A percentile compares a stretch with the other conserved stretches of the same genome.
phyloP scores from a whole-genome alignment of 495 filamentous ascomycete species.

The Penicillium chermesinum region DNA sequence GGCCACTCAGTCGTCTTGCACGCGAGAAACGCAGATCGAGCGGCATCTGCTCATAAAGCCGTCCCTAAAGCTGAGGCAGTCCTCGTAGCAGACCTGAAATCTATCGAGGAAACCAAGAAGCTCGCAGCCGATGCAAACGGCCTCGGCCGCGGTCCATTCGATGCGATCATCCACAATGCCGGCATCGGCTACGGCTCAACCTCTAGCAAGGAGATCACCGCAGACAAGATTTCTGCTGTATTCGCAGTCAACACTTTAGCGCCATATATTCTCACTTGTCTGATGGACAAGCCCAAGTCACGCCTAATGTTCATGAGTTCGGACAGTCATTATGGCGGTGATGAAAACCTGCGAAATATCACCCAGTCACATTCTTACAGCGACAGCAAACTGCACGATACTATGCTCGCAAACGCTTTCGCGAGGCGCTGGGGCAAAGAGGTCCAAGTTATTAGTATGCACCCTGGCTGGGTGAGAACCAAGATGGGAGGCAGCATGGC shows the following conservation, averaged over 20 bases:
- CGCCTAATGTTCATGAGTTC: slow-evolving; percentile 50
- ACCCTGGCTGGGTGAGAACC: slow-evolving; percentile 61
- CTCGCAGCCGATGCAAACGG: slow-evolving; percentile 48
- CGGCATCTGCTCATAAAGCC: slow-evolving; percentile 35
- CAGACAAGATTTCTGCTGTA: slow-evolving; percentile 45
- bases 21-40: slow-evolving; percentile 48
- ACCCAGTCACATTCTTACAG: slow-evolving; percentile 35
- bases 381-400: slow-evolving; percentile 51
- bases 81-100: slow-evolving; percentile 47
- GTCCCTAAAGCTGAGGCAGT: slow-evolving; percentile 46
- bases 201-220: slow-evolving; percentile 27
- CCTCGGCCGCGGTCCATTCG: slow-evolving; percentile 38
- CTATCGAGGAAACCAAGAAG: slow-evolving; percentile 48
- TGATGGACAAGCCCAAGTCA: slow-evolving; percentile 45
- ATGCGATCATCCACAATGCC: slow-evolving; percentile 57
- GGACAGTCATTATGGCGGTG: slow-evolving; percentile 45
- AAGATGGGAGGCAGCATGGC: slow-evolving; percentile 55
- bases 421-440: slow-evolving; percentile 43
- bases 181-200: slow-evolving; percentile 38
- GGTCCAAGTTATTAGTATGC: slow-evolving; percentile 46
- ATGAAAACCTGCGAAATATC: slow-evolving; percentile 36
- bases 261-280: slow-evolving; percentile 52
- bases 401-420: slow-evolving; percentile 51
- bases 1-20: slow-evolving; percentile 55
- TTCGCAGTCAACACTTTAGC: slow-evolving; percentile 56